Base-by-base conservation (phyloP, 2,329 filamentous ascomycete species). In the Nectriaceae sp. region DNA sequence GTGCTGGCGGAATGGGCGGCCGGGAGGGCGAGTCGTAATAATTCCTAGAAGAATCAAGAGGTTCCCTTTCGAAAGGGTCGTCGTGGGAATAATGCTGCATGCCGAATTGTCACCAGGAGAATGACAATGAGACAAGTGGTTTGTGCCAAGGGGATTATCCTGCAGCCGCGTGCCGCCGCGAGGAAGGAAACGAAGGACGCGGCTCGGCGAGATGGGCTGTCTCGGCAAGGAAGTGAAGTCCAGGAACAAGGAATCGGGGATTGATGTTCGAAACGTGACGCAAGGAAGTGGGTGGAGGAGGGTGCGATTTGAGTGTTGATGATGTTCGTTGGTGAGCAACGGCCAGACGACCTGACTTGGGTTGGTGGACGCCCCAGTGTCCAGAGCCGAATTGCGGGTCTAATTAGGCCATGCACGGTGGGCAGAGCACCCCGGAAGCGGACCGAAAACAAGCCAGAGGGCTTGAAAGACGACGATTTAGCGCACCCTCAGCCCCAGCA, bases 1-100 rank as follows among this genome's bases (percentile, higher is more conserved):
- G 59, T 42, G 54, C 40, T 33, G 59, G 58, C 42, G 53, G 47
- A 24, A 53, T 41, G 31, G 57, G 60, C 38, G 50, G 53, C 21
- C 51, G 51, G 22, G 57, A 47, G 46, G 59, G 61, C 33, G 59
- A 51, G 26, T 58, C 50, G 59, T 62, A 61, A 31, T 41, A 47
- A 36, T 52, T 52, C 47, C 60, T 54, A 38, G 54, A 49, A 42
- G 56, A 57, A 36, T 67, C 68, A 40, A 71, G 63, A 47, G 66
- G 66, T 33, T 70, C 65, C 56, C 66, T 66, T 61, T 71, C 69
- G 51, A 65, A 65, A 24, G 62, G 62, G 50, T 69, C 65, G 41
- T 61, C 55, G 18, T 50, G 53, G 16, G 37, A 20, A 60, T 68
- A 65, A 48, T 63, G 61, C 56, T 65, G 60, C 69, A 71, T 71